phyloP scores from a whole-genome alignment of 208 protist species.

The Trypanosoma melophagium region DNA sequence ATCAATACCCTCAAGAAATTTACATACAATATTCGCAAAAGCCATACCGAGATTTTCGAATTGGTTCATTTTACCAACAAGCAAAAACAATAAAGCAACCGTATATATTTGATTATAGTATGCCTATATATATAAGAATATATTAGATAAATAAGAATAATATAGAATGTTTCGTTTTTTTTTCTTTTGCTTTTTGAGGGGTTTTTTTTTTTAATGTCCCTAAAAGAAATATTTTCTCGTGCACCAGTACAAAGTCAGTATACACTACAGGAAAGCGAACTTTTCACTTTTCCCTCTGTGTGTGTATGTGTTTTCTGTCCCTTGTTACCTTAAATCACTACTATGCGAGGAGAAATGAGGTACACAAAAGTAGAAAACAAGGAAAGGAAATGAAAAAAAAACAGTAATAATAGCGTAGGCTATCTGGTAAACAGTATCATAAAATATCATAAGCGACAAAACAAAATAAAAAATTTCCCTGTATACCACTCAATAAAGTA shows the following conservation, averaged over 20 bases:
- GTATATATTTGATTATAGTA: too few species aligned
- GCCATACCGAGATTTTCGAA: conserved; percentile 29
- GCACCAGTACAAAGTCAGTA: too few species aligned
- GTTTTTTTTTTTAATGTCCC: too few species aligned
- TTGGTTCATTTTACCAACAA: conserved; percentile 7
- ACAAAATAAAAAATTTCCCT: conserved; percentile 1
- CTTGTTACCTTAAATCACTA: neutral
- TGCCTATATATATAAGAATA: too few species aligned
- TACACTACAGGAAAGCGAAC: too few species aligned
- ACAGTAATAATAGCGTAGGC: too few species aligned
- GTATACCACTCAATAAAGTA: neutral
- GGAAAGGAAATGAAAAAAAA: neutral
- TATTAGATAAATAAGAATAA: too few species aligned
- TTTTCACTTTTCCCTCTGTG: too few species aligned
- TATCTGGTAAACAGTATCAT: too few species aligned
- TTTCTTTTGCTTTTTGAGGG: neutral
- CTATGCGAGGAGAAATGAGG: neutral
- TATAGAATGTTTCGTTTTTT: neutral
- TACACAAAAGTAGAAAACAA: neutral
- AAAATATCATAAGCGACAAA: neutral
- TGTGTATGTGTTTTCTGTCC: too few species aligned
- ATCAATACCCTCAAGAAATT: conserved; percentile 21
- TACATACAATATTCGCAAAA: conserved; percentile 36
- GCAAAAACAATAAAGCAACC: neutral
- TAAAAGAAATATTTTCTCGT: too few species aligned